These are phyloP conservation scores for Nothomitra cinnamomea DNA, from an alignment of 2,329 filamentous ascomycete genomes.

Conservation along the genomic window DNA sequence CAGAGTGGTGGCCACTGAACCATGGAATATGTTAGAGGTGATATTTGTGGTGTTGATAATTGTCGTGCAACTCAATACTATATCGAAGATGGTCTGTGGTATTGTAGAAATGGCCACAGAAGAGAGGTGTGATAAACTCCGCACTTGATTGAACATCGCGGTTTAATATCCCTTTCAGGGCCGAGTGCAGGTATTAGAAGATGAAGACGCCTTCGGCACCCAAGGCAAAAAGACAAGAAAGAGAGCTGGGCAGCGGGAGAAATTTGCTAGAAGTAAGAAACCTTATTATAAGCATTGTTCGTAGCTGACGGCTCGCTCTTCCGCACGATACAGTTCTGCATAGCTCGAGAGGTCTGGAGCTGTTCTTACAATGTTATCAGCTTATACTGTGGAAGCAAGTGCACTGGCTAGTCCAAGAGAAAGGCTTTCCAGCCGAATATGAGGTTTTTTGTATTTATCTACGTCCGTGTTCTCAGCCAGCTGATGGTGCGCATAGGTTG, in stretches of 20 bases:
- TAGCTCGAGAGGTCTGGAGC: slow-evolving; percentile 52
- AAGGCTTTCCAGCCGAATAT: slow-evolving; percentile 52
- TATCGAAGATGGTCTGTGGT: slow-evolving; percentile 57
- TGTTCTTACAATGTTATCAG: slow-evolving; percentile 75
- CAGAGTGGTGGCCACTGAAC: background rate
- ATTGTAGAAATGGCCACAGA: slow-evolving; percentile 66
- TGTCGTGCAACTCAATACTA: slow-evolving; percentile 61
- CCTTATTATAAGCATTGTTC: background rate
- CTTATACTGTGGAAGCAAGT: slow-evolving; percentile 71
- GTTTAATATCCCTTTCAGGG: slow-evolving; percentile 8
- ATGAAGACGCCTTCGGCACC: slow-evolving; percentile 52
- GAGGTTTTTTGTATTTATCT: slow-evolving; percentile 32
- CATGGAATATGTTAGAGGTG: slow-evolving; percentile 20
- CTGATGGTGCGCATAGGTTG: slow-evolving; percentile 20
- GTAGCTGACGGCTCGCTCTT: background rate
- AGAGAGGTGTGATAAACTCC: slow-evolving; percentile 40
- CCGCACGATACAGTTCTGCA: slow-evolving; percentile 1
- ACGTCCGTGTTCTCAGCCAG: background rate
- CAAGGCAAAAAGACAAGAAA: slow-evolving; percentile 37
- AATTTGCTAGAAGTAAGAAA: slow-evolving; percentile 28
- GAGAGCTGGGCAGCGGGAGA: slow-evolving; percentile 40
- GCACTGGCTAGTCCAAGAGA: slow-evolving; percentile 49
- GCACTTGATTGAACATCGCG: slow-evolving; percentile 10
- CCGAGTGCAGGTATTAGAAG: slow-evolving; percentile 22
- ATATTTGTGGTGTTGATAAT: slow-evolving; percentile 37